Percentiles rank a stretch among this genome's conserved stretches.
Conservation (phyloP, 345 rosid genomes). For the Eutrema heterophyllum region DNA sequence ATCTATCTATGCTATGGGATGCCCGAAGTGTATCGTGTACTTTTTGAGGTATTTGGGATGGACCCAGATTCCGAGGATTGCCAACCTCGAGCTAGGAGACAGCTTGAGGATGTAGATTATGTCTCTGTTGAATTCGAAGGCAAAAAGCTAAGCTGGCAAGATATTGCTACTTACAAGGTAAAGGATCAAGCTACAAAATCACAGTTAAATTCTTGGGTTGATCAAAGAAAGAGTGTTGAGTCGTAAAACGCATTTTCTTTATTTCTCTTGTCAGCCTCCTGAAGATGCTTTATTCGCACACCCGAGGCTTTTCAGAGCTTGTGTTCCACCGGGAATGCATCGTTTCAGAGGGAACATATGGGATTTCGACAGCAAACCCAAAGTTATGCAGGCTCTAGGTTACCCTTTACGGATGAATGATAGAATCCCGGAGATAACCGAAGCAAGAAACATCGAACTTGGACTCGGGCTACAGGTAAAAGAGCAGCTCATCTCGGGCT, state of each 20-base stretch:
- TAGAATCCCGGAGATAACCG: conserved; percentile 80
- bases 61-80: conserved; percentile 93
- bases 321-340: conserved; percentile 97
- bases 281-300: conserved; percentile 92
- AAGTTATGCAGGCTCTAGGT: conserved; percentile 69
- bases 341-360: conserved; percentile 93
- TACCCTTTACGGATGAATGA: conserved; percentile 67
- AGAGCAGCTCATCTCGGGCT: not conserved
- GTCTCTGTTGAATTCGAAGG: conserved; percentile 92
- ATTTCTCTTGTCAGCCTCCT: conserved; percentile 56
- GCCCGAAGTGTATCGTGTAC: conserved; percentile 94
- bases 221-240: not conserved
- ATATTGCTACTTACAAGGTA: conserved; percentile 86
- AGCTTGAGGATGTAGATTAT: conserved; percentile 91
- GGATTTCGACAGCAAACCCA: conserved; percentile 87
- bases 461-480: conserved; percentile 93
- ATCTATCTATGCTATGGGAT: conserved; percentile 89
- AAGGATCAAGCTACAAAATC: conserved; percentile 4
- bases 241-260: not conserved
- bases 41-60: conserved; percentile 97
- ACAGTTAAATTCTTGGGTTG: not conserved
- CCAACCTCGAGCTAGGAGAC: conserved; percentile 87
- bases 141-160: conserved; percentile 81
- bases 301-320: conserved; percentile 94
- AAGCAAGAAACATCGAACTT: conserved; percentile 90